Conservation (phyloP, 2,329 filamentous ascomycete species). For the Aureobasidium sp. region DNA sequence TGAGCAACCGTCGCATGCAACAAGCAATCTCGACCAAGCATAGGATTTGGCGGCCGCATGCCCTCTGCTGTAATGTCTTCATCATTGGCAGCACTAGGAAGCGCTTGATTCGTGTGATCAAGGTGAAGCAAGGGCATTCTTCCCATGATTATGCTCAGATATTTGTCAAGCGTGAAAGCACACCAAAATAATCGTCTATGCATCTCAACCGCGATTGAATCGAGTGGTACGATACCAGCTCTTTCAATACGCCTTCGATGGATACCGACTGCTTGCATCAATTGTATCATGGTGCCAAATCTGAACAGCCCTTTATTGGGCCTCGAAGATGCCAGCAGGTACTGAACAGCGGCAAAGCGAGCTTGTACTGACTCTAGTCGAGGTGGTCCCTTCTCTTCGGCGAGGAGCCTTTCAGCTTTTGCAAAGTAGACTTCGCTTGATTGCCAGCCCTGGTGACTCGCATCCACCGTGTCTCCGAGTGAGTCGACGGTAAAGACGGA, state of each 20-base stretch:
- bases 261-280: slow-evolving; percentile 33
- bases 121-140: slow-evolving; percentile 32
- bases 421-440: slow-evolving; percentile 27
- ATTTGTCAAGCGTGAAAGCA: slow-evolving; percentile 35
- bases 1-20: slow-evolving; percentile 28
- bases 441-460: slow-evolving; percentile 14
- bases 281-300: slow-evolving; percentile 33
- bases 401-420: slow-evolving; percentile 23
- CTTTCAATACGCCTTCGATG: slow-evolving; percentile 23
- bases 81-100: slow-evolving; percentile 26
- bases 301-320: slow-evolving; percentile 34
- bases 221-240: slow-evolving; percentile 19
- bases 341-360: slow-evolving; percentile 35
- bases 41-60: slow-evolving; percentile 27
- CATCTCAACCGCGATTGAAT: slow-evolving; percentile 27
- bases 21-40: slow-evolving; percentile 26
- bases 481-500: slow-evolving; percentile 23
- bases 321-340: slow-evolving; percentile 33
- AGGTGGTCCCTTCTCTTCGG: slow-evolving; percentile 23
- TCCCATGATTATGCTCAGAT: slow-evolving; percentile 34
- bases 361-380: slow-evolving; percentile 35
- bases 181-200: slow-evolving; percentile 35
- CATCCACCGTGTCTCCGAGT: slow-evolving; percentile 18
- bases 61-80: slow-evolving; percentile 22
- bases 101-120: slow-evolving; percentile 28